A percentile compares a stretch with the other conserved stretches of the same genome.
phyloP scores from a whole-genome alignment of 2,329 filamentous ascomycete genomes.

The Rutstroemia sp. region DNA sequence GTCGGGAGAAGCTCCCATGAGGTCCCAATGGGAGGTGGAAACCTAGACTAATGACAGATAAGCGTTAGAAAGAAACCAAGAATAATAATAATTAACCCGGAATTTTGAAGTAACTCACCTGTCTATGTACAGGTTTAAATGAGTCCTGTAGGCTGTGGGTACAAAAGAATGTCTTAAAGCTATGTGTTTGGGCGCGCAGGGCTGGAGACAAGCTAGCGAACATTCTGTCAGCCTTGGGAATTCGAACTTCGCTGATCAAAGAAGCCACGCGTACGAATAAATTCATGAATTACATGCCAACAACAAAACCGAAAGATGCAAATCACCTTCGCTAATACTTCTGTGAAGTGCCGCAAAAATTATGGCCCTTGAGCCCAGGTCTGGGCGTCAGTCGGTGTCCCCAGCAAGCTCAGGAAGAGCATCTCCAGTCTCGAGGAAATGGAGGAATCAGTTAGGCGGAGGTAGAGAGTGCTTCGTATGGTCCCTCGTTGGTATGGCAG shows the following conservation, averaged over 20 bases:
- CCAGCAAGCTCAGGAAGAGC: slow-evolving; percentile 79
- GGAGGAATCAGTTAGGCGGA: slow-evolving; percentile 69
- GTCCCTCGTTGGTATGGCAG: background rate
- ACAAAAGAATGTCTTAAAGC: background rate
- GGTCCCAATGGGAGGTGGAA: slow-evolving; percentile 6
- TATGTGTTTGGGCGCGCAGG: slow-evolving; percentile 1
- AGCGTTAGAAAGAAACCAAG: background rate
- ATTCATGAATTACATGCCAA: slow-evolving; percentile 5
- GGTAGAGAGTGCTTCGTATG: slow-evolving; percentile 43
- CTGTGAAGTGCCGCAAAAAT: slow-evolving; percentile 25
- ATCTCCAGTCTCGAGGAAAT: slow-evolving; percentile 67
- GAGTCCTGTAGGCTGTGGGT: background rate
- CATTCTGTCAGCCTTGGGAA: slow-evolving; percentile 7
- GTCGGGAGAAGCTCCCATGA: slow-evolving; percentile 18
- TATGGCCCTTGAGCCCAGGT: slow-evolving; percentile 59
- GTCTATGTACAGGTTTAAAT: background rate
- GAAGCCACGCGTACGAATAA: slow-evolving; percentile 18
- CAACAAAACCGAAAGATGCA: slow-evolving; percentile 15
- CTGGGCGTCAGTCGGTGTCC: slow-evolving; percentile 54
- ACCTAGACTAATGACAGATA: background rate
- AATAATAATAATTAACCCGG: background rate
- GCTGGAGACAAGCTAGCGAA: slow-evolving; percentile 10
- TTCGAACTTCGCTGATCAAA: slow-evolving; percentile 6
- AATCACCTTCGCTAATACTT: slow-evolving; percentile 13
- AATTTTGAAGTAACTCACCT: background rate